Conservation (phyloP, 164 flowering plant genomes). For the Saururus chinensis region DNA sequence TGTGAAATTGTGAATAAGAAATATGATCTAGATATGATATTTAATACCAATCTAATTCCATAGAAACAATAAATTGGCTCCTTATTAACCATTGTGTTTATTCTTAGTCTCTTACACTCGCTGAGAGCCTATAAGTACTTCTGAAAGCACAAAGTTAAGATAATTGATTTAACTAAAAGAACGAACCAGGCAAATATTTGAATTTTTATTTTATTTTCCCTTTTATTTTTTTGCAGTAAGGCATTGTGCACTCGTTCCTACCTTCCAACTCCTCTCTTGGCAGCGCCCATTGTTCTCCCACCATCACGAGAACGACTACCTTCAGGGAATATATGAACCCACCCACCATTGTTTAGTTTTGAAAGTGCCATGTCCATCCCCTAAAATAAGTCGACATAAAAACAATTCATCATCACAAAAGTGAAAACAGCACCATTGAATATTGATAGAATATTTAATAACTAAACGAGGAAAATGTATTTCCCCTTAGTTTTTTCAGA, state of each 20-base stretch:
- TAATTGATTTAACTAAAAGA: no score
- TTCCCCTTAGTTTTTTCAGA: not conserved
- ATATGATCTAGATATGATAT: no score
- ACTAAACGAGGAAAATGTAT: not conserved
- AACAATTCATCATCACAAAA: not conserved
- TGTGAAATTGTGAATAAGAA: not conserved
- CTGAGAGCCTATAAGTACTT: no score
- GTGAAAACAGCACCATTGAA: not conserved
- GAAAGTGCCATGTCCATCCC: conserved; percentile 90
- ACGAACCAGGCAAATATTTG: no score
- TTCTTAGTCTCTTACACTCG: no score
- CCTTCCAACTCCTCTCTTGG: conserved; percentile 97
- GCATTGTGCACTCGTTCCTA: conserved; percentile 10
- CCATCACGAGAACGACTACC: conserved; percentile 98
- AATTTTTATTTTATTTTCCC: no score
- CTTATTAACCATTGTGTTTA: no score
- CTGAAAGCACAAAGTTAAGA: no score
- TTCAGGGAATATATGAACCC: conserved; percentile 99
- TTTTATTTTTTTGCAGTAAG: no score
- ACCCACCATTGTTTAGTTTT: conserved; percentile 79
- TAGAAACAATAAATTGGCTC: no score
- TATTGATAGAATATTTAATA: not conserved
- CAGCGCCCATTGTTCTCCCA: conserved; percentile 72
- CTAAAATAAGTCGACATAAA: conserved; percentile 23
- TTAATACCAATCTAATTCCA: no score